Evolutionary conservation across 164 flowering plant species (phyloP), one percentile per base, ranked within the genome.

Genomic region (Akebia trifoliata): DNA sequence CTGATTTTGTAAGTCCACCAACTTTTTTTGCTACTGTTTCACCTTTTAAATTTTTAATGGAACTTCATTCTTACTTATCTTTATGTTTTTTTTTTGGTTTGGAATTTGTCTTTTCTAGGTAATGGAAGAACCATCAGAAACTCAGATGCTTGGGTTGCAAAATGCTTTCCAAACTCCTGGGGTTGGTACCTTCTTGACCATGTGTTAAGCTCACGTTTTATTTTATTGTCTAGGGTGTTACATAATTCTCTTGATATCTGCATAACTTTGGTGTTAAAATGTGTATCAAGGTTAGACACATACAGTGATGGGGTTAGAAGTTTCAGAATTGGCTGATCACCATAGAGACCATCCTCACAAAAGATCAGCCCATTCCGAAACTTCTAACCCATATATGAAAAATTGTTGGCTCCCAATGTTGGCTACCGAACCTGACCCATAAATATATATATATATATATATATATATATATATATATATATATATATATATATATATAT

Each of bases 131-230:
- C 79, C 58, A 38, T 76, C 86, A 50, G 77, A 83, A 26, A 55
- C 75, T 42, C 86, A 68, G 53, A 60, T 69, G 62, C 38, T 72
- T 57, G 85, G 79, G 30, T 64, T 69, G 62, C 81, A 67, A 30
- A 87, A 85, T 55, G 65, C 74, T 53, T 60, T 81, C 54, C 80
- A 57, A 64, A 87, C 91, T 50, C 95, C 95, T 57, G 85, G 83
- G 82, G 91, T 87, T n/a, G 25, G 75, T 68, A 45, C 30, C 51
- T 31, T 12, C 37, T 51, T 61, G 17, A 12, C 14, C 28, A 18
- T 37, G 29, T 52, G 3, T 54, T 54, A 1, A 37, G 35, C 43
- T 62, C 30, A 42, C 21, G 9, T 3, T 61, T 17, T 21, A 57
- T 34, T 7, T 6, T 32, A 44, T 44, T 21, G 21, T 12, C 49